Base-by-base conservation (phyloP, 805 yeast species). In the Spathaspora hagerdaliae region DNA sequence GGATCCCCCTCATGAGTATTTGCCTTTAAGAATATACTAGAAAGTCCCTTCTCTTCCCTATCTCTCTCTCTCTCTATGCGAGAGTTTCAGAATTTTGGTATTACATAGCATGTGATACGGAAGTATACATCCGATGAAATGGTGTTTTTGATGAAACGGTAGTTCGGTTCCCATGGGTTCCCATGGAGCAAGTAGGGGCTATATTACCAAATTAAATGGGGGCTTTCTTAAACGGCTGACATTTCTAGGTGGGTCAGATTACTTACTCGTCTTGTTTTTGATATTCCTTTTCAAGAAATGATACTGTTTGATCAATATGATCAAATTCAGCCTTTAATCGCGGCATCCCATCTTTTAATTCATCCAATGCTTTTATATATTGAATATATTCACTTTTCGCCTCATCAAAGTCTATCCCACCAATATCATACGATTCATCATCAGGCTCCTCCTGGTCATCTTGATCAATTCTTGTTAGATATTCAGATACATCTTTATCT, bases 321-420 rank as follows among this genome's bases (percentile, higher is more conserved):
- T 65, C 66, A 19, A 74, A 53, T 35, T 65, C 65, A 6, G 67
- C 64, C 35, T 59, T 58, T 35, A 63, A 61, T 42, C 56, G 60
- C 5, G 79, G 78, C 3, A 75, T 53, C 2, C 53, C 49, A 13
- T 49, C 55, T 49, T 71, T 72, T 44, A 73, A 50, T n/a, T 58
- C 63, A 29, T 56, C 55, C 32, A 76, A 53, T 43, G 58, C 56
- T 7, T 49, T 42, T 9, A 75, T 45, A 44, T 61, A 57, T 6
- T 54, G 46, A 49, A 59, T 63, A 47, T 66, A 66, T 38, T 63
- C 65, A 2, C 48, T 41, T 31, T 34, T 27, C 11, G 27, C 13
- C 6, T 43, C 47, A 6, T 42, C 45, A 7, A 11, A 36, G 9
- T 38, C 32, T 27, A 47, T 15, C 12, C 51, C 46, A 2, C 38